phyloP scores from a whole-genome alignment of 2,329 filamentous ascomycete species.

The Zopfia rhizophila region DNA sequence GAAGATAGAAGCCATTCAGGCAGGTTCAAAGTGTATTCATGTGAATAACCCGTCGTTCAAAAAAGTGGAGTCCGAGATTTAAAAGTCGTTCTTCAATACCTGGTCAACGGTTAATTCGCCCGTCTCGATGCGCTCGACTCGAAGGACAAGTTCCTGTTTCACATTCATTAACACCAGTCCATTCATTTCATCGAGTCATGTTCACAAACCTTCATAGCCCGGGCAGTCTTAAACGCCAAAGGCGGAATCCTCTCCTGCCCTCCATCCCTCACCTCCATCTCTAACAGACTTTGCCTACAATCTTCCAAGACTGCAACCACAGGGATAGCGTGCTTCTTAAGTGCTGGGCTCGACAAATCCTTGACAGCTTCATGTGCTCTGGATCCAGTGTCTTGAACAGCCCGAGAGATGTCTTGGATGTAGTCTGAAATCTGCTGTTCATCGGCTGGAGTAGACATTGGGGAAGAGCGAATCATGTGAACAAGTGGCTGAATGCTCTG shows the following conservation, averaged over 20 bases:
- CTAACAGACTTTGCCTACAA: conserved; percentile 73
- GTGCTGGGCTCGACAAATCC: conserved; percentile 60
- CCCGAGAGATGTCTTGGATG: conserved; percentile 74
- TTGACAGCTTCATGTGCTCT: conserved; percentile 67
- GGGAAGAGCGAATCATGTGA: conserved; percentile 67
- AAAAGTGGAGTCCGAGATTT: too few relatives aligned
- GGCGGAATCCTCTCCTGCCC: conserved; percentile 75
- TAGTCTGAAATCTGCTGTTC: conserved; percentile 69
- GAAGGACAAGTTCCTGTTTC: conserved; percentile 53
- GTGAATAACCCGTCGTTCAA: too few relatives aligned
- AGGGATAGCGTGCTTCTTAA: conserved; percentile 62
- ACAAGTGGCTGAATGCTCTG: conserved; percentile 86
- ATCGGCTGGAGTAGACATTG: conserved; percentile 40
- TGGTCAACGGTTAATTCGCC: conserved; percentile 50
- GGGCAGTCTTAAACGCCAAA: conserved; percentile 86
- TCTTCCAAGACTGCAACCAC: conserved; percentile 68
- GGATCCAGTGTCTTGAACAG: conserved; percentile 75
- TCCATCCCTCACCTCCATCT: conserved; percentile 69
- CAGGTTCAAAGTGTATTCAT: too few relatives aligned
- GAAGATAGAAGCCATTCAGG: too few relatives aligned
- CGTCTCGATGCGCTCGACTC: conserved; percentile 53
- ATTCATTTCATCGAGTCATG: background rate
- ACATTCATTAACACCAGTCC: conserved; percentile 3
- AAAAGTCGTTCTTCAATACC: conserved; percentile 44
- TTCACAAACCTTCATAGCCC: conserved; percentile 74